Evolutionary conservation across 2,329 filamentous ascomycete species (phyloP), one percentile per base, ranked within the genome.

Genomic region (Aspergillus amoenus): DNA sequence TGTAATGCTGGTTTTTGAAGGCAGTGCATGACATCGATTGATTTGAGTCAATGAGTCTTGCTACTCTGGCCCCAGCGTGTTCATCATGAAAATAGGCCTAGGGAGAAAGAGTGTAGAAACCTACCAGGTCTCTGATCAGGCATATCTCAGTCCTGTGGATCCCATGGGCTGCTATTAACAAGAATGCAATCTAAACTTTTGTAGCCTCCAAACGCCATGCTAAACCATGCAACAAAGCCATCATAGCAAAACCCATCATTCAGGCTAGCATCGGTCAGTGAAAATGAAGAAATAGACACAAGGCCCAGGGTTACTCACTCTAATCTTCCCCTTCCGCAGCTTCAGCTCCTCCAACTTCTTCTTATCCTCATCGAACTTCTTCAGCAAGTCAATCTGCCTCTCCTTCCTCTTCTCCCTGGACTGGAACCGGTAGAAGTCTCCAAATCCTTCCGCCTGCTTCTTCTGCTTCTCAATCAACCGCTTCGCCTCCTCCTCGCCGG

Each of bases 381-480:
- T 86, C 64, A 90, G 75, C 71, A 94, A 72, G 66, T 88, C 83
- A 43, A 82, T 80, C 73, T 91, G 88, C 66, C 86, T 83, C 68
- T 86, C 84, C 81, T 94, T 94, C 77, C 85, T 85, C 79, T 84
- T 87, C 79, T 95, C 89, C 48, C 91, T 79, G 66, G 84, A 82
- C 82, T 95, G 91, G 81, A 93, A 95, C 55, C 90, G 81, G 75
- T 95, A 95, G 73, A 95, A 94, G 70, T 90, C 86, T 52, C 84
- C 83, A 64, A 85, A 78, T 54, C 86, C 85, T 70, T 85, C 81
- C 66, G 82, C 80, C 74, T 86, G 84, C 76, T 88, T 85, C 70
- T 85, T 78, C 78, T 86, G 82, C 76, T 80, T 82, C 68, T 76
- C 76, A 57, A 80, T 76, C 67, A 83, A 74, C 44, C 80, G 81